Evolutionary conservation across 352 stramenopile species (phyloP), one percentile per base, ranked within the genome.

Genomic region (Albugo laibachii): DNA sequence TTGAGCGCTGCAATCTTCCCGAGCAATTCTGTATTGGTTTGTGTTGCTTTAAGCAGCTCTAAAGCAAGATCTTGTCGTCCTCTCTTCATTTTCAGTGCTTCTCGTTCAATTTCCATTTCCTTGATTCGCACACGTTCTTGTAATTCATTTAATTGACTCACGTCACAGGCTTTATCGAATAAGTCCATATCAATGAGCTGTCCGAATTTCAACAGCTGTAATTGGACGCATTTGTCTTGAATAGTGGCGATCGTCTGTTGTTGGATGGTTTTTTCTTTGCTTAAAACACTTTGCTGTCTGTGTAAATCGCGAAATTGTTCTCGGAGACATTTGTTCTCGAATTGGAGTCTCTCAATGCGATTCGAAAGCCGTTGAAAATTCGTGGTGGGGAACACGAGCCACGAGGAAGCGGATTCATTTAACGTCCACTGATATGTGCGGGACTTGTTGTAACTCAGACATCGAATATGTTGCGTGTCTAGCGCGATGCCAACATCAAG

Each of bases 261-360:
- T 51, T 88, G 73, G 40, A 68, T 49, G 2, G 59, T 75, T 49
- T 91, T 92, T 16, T 95, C 80, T 11, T 67, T 73, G n/a, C 66
- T 53, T 6, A 95, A 63, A 45, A 81, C 49, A 16, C 54, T 82
- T 56, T 93, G 78, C 55, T 93, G 79, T 39, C 80, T 85, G 54
- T 95, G 80, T 21, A 95, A 61, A 42, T 87, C 73, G n/a, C 66
- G 69, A 48, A 95, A 95, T 51, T 93, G 63, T 48, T 88, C 67
- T 5, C 84, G 86, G 15, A 92, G 63, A 15, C 70, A 69, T 27
- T 72, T 65, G 61, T 93, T 94, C 58, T 94, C 81, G 11, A 62
- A 47, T 40, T 93, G 62, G 13, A 95, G 65, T 4, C 67, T 76
- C 38, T 74, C 66, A 50, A 94, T 93, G 36, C 82, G 76, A 38